Evolutionary conservation across 331 rosid species (phyloP), one percentile per base, ranked within the genome.

Genomic region (Arachis monticola): DNA sequence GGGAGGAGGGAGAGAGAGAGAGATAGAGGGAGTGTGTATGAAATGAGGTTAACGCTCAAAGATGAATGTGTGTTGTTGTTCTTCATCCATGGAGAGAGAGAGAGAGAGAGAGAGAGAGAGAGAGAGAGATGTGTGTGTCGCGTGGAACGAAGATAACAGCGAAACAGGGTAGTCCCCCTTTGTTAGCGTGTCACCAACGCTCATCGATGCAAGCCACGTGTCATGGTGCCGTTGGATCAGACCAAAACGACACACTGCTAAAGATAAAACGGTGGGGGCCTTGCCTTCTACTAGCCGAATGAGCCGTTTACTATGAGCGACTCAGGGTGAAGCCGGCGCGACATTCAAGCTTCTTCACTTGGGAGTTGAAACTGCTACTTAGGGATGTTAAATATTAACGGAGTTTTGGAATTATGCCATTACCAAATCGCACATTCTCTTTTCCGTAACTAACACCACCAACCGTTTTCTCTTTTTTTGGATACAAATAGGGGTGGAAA

Each of bases 181-280:
- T 35, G 65, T 64, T 69, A 64, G 86, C 84, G 85, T 84, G 87
- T 83, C 22, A 14, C 44, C 12, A 64, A 82, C 86, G 85, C 89
- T 62, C 69, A 35, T 6, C 10, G 17, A 38, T 11, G 0, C 1
- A 0, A 0, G 22, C n/a, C 85, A 87, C 87, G 80, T 89, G 89
- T 83, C 14, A 2, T 0, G 2, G 1, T 11, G 0, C 6, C 0
- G 60, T 76, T 87, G 84, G 88, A 8, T 0, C 4, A 0, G 0
- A 0, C 3, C 4, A 3, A 72, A 68, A 88, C 87, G 88, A 69
- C 89, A 69, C n/a, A 64, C 42, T 17, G 6, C 5, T 2, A 9
- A 13, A 6, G 77, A 76, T 64, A 10, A 70, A 80, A 73, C 78
- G 67, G n/a, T 42, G 13, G 3, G 17, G 14, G 9, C 11, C 1